These are phyloP conservation scores for Crucibulum parvulum DNA, from an alignment of 1,284 basidiomycete species.

Conservation along the genomic window DNA sequence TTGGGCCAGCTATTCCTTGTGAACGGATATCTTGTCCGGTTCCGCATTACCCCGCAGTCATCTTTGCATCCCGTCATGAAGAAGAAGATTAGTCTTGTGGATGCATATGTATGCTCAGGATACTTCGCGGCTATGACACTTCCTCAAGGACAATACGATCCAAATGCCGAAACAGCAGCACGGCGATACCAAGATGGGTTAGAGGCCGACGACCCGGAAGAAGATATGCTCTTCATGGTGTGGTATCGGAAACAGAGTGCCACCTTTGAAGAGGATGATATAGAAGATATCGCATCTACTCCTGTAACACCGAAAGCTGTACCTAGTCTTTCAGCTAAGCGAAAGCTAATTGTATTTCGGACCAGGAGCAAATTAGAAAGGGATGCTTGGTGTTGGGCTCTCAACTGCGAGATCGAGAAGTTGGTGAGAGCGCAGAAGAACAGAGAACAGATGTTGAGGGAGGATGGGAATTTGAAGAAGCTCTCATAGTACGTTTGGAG, in stretches of 20 bases:
- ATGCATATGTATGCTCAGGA: conserved; percentile 82
- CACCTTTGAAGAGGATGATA: conserved; percentile 9
- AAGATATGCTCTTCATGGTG: conserved; percentile 78
- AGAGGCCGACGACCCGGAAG: conserved; percentile 78
- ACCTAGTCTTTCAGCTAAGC: conserved; percentile 66
- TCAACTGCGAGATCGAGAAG: conserved; percentile 86
- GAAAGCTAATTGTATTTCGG: conserved; percentile 71
- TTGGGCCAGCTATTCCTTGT: conserved; percentile 74
- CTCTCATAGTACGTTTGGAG: conserved; percentile 10
- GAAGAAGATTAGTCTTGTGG: conserved; percentile 66
- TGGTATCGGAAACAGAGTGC: conserved; percentile 58
- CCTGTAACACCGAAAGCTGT: conserved; percentile 24
- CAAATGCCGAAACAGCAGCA: conserved; percentile 56
- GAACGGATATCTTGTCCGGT: conserved; percentile 69
- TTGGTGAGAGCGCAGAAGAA: conserved; percentile 61
- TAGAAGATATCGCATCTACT: conserved; percentile 23
- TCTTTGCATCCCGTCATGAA: conserved; percentile 55
- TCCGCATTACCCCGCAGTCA: conserved; percentile 58
- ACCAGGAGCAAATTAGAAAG: conserved; percentile 83
- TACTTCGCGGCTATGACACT: conserved; percentile 75
- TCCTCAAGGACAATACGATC: conserved; percentile 64
- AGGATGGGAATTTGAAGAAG: conserved; percentile 54
- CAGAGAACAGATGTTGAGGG: conserved; percentile 64
- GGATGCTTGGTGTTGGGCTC: conserved; percentile 88
- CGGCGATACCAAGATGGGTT: conserved; percentile 83